These are phyloP conservation scores for Rubus parviflorus DNA, from an alignment of 306 rosid genomes.

Conservation along the genomic window DNA sequence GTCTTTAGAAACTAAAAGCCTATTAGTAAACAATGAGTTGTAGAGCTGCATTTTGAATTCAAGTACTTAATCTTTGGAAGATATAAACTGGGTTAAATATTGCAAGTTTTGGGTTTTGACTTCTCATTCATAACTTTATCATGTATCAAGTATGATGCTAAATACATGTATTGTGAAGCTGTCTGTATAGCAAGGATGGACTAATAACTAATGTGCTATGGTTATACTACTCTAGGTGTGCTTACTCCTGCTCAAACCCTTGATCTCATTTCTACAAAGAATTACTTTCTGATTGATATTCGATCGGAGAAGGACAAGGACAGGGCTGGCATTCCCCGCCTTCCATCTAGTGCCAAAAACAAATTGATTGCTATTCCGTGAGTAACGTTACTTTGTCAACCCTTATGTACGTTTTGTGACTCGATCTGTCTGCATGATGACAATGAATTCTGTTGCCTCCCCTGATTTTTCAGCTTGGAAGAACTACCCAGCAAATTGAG, in stretches of 20 bases:
- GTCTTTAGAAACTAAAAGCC: neutral
- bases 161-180: neutral
- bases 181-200: neutral
- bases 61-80: neutral
- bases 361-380: constrained; percentile 79
- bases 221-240: constrained; percentile 52
- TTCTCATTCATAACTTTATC: neutral
- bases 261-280: constrained; percentile 65
- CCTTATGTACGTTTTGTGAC: neutral
- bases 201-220: constrained; percentile 18
- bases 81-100: neutral
- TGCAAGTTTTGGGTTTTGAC: neutral
- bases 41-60: neutral
- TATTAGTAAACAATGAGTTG: neutral
- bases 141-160: neutral
- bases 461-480: constrained; percentile 61
- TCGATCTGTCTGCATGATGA: constrained; percentile 1
- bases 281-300: constrained; percentile 63
- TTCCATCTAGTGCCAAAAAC: constrained; percentile 80
- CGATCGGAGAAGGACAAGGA: constrained; percentile 90
- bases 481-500: constrained; percentile 76
- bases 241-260: constrained; percentile 91
- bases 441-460: constrained; percentile 10
- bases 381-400: constrained; percentile 37
- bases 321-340: constrained; percentile 87